phyloP scores from a whole-genome alignment of 148 eudicot species.

The Silene uniflora region DNA sequence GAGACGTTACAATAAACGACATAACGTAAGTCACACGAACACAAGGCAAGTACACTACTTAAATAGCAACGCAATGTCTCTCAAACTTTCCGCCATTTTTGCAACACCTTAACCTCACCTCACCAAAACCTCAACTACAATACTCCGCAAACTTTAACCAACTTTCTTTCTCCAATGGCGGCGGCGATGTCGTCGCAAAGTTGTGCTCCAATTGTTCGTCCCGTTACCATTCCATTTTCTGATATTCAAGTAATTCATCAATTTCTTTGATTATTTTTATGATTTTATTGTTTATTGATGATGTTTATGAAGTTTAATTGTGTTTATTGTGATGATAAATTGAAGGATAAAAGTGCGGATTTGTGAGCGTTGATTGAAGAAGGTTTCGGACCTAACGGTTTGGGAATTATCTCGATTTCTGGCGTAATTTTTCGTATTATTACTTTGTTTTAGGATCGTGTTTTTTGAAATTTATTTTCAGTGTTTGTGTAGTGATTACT shows the following conservation, averaged over 20 bases:
- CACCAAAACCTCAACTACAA: background rate
- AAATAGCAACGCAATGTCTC: background rate
- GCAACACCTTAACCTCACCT: background rate
- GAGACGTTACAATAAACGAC: background rate
- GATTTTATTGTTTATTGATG: background rate
- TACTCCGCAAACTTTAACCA: background rate
- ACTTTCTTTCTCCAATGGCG: constrained; percentile 6
- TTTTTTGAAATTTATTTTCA: constrained; percentile 1
- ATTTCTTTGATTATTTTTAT: background rate
- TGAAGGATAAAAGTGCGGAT: constrained; percentile 53
- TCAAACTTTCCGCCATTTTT: constrained; percentile 21
- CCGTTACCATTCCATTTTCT: constrained; percentile 50
- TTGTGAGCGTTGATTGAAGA: constrained; percentile 67
- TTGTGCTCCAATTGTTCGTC: constrained; percentile 33
- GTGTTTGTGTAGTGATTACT: background rate
- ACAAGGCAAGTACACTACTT: background rate
- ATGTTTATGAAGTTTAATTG: background rate
- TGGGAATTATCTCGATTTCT: constrained; percentile 81
- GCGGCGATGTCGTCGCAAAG: constrained; percentile 22
- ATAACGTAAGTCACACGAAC: background rate
- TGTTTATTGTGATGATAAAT: constrained; percentile 3
- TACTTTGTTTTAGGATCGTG: background rate
- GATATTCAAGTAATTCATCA: constrained; percentile 37
- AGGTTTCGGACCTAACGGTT: constrained; percentile 83
- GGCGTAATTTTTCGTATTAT: constrained; percentile 32